Base-by-base conservation (phyloP, 495 filamentous ascomycete species). In the Cercophora sp. region DNA sequence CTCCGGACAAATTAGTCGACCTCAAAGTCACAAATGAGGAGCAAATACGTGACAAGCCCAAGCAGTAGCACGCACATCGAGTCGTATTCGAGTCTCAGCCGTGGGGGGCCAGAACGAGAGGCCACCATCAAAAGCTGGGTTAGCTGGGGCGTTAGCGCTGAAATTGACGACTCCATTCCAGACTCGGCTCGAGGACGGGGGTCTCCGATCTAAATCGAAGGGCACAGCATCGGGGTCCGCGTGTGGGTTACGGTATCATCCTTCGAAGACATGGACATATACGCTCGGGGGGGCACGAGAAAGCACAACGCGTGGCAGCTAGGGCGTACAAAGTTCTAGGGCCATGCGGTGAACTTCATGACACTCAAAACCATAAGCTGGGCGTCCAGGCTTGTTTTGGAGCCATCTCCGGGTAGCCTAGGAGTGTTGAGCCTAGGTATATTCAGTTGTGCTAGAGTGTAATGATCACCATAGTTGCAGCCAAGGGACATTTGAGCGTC, bases 141-240 rank as follows among this genome's bases (percentile, higher is more conserved):
- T 0, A 86, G 90, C n/a, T 97, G 92, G 92, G 90, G 86, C 16
- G 79, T 81, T 31, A 84, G 83, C 13, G 96, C 91, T 8, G 92
- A 96, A 59, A 84, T 97, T 23, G 92, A 91, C 8, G 91, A 96
- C 70, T 97, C 96, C 67, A 89, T 97, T 54, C 87, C 89, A 4
- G 92, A 96, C 60, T 91, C 92, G 0, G 86, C 91, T 3, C 77
- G 89, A 0, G 86, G 84, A 0, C 76, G 85, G 40, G 88, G 94
- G 59, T 97, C 96, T 64, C 82, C 86, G 19, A 79, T 96, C 19
- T 83, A 86, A 48, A 87, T 97, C 56, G 85, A 93, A 60, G 87
- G 87, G 0, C 78, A 83, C 24, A 69, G 79, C 5, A 56, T 76
- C 10, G 82, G 89, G 61, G 85, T 96, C 67, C 75, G 79, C 9